Base-by-base conservation (phyloP, 176 grass and related monocot genomes). In the Poa annua region DNA sequence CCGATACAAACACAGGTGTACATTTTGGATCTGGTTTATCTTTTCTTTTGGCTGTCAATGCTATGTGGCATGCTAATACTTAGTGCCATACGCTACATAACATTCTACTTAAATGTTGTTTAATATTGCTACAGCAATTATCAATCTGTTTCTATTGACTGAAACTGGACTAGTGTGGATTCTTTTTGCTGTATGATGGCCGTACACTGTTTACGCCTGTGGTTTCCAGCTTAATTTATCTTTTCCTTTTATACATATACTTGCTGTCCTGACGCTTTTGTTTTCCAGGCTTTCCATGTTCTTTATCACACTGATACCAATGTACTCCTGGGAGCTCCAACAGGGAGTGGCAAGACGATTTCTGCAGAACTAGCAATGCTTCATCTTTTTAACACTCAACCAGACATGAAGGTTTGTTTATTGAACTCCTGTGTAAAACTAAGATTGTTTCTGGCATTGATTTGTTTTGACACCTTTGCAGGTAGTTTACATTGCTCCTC, bases 351-450 rank as follows among this genome's bases (percentile, higher is more conserved):
- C 48, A 98, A 98, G 76, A 98, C 92, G 26, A 95, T 98, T 77
- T 98, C 96, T n/a, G 92, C 92, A 64, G 96, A 98, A 81, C 80
- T 95, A 75, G 96, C 96, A 57, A 98, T 95, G 92, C 87, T 98
- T 84, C 90, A 93, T 93, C 87, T 95, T 86, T 98, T 98, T 80
- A 95, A 86, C 79, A 95, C 92, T 68, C 91, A 98, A 66, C 92
- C 91, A 22, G 92, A 98, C 81, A 98, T 98, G 91, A 98, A 98
- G 91, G 93, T 90, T 66, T 56, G 62, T 80, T 87, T 79, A 62
- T 76, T 87, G 29, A 36, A 25, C 59, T 77, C 14, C 13, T n/a
- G 35, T 42, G 36, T 73, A 9, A 62, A 83, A n/a, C 34, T 45
- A 60, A 35, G 13, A 45, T 38, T 57, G 20, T 81, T 75, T 83